Base-by-base conservation (phyloP, 345 rosid species). In the Lepidium didymum region DNA sequence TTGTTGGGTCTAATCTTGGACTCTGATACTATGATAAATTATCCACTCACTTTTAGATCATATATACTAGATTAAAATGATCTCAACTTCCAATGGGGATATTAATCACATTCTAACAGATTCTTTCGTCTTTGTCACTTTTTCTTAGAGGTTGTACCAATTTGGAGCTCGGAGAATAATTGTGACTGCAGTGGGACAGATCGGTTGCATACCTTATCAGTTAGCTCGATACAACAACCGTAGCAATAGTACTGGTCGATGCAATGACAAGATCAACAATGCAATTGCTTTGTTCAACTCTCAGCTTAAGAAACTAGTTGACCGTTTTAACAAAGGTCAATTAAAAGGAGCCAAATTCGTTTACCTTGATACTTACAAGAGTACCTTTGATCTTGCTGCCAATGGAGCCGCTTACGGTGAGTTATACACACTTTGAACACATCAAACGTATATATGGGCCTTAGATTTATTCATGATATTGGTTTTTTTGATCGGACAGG, bases 191-290 rank as follows among this genome's bases (percentile, higher is more conserved):
- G 76, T 92, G 6, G 98, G 98, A 15, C 90, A 81, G 69, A 88
- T 92, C 7, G 98, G 97, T 0, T 90, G 98, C 85, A 92, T 92
- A 64, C 97, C 98, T 2, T 92, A 90, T 64, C 75, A 92, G 72
- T 87, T 92, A 1, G 97, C 98, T 8, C 59, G 96, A 16, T 88
- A 79, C 23, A 78, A 68, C 27, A 85, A 77, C 70, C 80, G 74
- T 51, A 85, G 74, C 62, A 74, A 86, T 3, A 87, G 92, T 78
- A 87, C 84, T 16, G 87, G 86, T 11, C 69, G 84, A 10, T 92
- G 98, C 75, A 90, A 92, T 67, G 96, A 88, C 10, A 82, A 78
- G 6, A 84, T 90, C 52, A 92, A 90, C 84, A 75, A 70, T 10
- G 96, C 85, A 4, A 86, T 92, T 33, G 25, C 57, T 8, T 13